Evolutionary conservation across 345 rosid species (phyloP), one percentile per base, ranked within the genome.

Genomic region (Draba incana): DNA sequence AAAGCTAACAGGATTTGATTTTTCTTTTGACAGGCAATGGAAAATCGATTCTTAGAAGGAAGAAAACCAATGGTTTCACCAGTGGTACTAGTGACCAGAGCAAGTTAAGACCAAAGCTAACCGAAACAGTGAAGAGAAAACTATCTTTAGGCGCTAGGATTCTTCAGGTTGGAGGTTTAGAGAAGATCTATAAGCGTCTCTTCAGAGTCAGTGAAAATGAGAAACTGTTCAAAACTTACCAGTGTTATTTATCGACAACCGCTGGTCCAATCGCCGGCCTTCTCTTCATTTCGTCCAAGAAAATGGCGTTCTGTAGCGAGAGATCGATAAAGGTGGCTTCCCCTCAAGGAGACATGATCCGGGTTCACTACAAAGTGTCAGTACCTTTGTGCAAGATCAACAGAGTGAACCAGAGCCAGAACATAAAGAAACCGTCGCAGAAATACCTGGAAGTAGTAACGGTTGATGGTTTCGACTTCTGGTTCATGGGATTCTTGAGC

Each of bases 221-320:
- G 52, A 62, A 60, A 62, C 66, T 85, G 10, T 23, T 79, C 44
- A 79, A 79, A 63, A 75, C 77, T 9, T 72, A 49, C 54, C 86
- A 85, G 15, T 85, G 86, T 68, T 81, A 82, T 72, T 33, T 84
- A 54, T 84, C 83, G 0, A 82, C 86, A 7, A 80, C 88, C 2
- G 78, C 79, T 0, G 86, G 88, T 37, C 88, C 86, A 3, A 71
- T 79, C 3, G 72, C 84, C 2, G 88, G 88, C 3, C 83, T 84
- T 50, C 75, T 84, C 28, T 84, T 82, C 61, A 71, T 82, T 42
- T 73, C 83, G 3, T 69, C 74, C 10, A 60, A 80, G 56, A 80
- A 77, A 23, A 61, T 80, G 48, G 67, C 83, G 0, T 80, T 80
- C 5, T 73, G 76, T 56, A 77, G 83, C n/a, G 83, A 80, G 60